Evolutionary conservation across 495 filamentous ascomycete species (phyloP), one percentile per base, ranked within the genome.

Genomic region (Hyaloscypha bicolor): DNA sequence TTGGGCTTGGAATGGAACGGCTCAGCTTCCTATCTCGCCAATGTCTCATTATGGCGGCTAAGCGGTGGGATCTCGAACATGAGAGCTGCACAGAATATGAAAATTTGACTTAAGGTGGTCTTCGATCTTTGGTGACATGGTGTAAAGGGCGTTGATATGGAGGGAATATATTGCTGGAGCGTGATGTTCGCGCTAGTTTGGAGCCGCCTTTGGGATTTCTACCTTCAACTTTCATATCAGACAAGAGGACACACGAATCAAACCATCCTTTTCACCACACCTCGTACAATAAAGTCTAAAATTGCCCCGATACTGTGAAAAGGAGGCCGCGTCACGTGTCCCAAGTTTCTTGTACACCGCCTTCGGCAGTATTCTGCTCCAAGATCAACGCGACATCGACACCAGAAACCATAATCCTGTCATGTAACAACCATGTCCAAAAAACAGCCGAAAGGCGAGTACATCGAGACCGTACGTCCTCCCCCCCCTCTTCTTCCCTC

Each of bases 381-480:
- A 35, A 22, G 8, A 55, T 16, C 62, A 57, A 37, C 52, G 45
- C 29, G 53, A 30, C 55, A 61, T n/a, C 53, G 25, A 48, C 14
- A 30, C 33, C 60, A 30, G 6, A 35, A 57, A 29, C 33, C 16
- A 39, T 1, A 33, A 59, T 16, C 53, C 37, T 60, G 57, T 37
- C 56, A 69, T 66, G 62, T 69, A 65, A 51, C 69, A 69, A 79
- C 67, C 16, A 93, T 93, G 91, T 90, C 91, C 62, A 86, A 88
- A 59, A 92, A 93, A 73, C 86, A 85, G 45, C 83, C 82, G 9
- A 94, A 93, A 75, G 91, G 92, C 74, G 94, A 97, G 78, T 97
- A 97, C 75, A 97, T 97, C 62, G 94, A 97, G 76, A 97, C 94
- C n/a, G 93, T 95, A 87, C 64, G 80, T 69, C 30, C 35, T 64